These are phyloP conservation scores for Peronosclerospora sorghi DNA, from an alignment of 352 stramenopile genomes.

Conservation along the genomic window DNA sequence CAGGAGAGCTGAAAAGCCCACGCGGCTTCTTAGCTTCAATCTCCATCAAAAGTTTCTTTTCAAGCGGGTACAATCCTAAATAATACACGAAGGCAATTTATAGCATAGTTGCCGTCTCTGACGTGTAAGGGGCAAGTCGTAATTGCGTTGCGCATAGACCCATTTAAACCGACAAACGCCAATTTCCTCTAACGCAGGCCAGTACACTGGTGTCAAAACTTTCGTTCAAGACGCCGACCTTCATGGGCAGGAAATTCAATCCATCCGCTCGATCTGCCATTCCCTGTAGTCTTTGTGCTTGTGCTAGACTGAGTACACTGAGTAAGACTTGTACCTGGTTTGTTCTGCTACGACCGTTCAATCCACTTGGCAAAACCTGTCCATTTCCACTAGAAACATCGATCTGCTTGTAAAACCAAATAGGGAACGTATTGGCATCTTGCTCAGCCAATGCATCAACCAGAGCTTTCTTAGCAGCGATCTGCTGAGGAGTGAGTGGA, in stretches of 20 bases:
- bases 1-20: constrained; percentile 33
- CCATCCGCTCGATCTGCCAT: constrained; percentile 26
- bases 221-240: constrained; percentile 53
- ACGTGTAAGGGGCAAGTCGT: constrained; percentile 66
- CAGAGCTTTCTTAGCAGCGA: constrained; percentile 32
- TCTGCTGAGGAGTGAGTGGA: constrained; percentile 28
- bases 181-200: constrained; percentile 53
- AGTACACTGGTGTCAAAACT: constrained; percentile 75
- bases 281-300: constrained; percentile 6
- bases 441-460: constrained; percentile 34
- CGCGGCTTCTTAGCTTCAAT: constrained; percentile 35
- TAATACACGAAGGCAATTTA: constrained; percentile 71
- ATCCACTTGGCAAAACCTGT: constrained; percentile 21
- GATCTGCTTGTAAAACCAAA: constrained; percentile 78
- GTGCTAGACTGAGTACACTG: constrained; percentile 3
- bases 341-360: constrained; percentile 12
- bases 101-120: constrained; percentile 31
- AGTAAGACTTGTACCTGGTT: constrained; percentile 2
- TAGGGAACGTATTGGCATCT: constrained; percentile 51
- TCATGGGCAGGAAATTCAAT: constrained; percentile 72
- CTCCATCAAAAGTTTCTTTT: constrained; percentile 44
- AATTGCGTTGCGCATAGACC: constrained; percentile 77
- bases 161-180: constrained; percentile 61
- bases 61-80: constrained; percentile 47
- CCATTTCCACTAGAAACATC: constrained; percentile 25